Conservation (phyloP, 208 protist species). For the Trypanosoma mega region DNA sequence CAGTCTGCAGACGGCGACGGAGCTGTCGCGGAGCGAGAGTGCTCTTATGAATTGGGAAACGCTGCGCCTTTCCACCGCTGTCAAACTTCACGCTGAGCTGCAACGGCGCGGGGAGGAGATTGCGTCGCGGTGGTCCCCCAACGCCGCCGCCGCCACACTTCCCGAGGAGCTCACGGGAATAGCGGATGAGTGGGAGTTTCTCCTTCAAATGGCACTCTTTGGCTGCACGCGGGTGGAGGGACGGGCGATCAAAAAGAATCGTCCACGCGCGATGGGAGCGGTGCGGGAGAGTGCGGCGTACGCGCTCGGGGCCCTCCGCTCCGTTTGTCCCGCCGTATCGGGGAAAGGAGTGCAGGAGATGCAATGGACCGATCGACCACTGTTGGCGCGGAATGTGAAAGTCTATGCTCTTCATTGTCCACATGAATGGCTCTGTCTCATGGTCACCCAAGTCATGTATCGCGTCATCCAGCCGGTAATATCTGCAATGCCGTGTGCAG, state of each 20-base stretch:
- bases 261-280: not conserved
- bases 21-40: constrained; percentile 11
- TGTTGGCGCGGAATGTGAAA: constrained; percentile 3
- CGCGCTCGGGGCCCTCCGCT: not conserved
- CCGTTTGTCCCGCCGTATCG: too few species aligned
- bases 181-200: constrained; percentile 3
- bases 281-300: not conserved
- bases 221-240: constrained; percentile 36
- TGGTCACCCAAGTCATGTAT: constrained; percentile 42
- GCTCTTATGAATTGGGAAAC: constrained; percentile 53
- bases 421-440: constrained; percentile 34
- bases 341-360: too few species aligned
- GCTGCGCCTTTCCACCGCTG: constrained; percentile 55
- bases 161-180: not conserved
- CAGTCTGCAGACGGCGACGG: constrained; percentile 39
- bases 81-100: constrained; percentile 26
- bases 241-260: not conserved
- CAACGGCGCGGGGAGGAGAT: constrained; percentile 35
- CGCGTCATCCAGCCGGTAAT: constrained; percentile 17
- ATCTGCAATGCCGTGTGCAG: not conserved
- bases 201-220: constrained; percentile 45
- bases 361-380: too few species aligned
- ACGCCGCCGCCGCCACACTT: not conserved
- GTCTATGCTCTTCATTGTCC: constrained; percentile 17
- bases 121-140: constrained; percentile 17